phyloP scores from a whole-genome alignment of 805 yeast species.

The Saturnispora galanensis region DNA sequence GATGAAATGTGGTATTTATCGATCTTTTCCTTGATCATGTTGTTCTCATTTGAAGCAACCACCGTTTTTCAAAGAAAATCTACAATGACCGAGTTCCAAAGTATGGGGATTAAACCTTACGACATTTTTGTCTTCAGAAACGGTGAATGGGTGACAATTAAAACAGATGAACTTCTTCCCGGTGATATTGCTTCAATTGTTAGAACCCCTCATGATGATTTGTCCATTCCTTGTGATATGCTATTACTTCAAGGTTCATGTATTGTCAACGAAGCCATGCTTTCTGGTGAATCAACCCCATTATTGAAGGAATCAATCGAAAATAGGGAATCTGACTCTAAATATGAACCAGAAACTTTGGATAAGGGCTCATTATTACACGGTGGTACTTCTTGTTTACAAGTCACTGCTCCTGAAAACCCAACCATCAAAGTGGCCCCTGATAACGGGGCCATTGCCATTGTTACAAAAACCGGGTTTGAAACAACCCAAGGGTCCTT shows the following conservation, averaged over 20 bases:
- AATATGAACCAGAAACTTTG: slow-evolving; percentile 63
- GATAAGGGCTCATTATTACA: slow-evolving; percentile 84
- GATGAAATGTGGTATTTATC: slow-evolving; percentile 97
- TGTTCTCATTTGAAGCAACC: slow-evolving; percentile 86
- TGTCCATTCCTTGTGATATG: slow-evolving; percentile 91
- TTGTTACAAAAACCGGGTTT: slow-evolving; percentile 91
- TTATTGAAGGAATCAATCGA: slow-evolving; percentile 83
- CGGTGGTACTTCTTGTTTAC: slow-evolving; percentile 95
- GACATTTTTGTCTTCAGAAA: slow-evolving; percentile 64
- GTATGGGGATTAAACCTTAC: slow-evolving; percentile 95
- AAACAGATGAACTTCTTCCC: slow-evolving; percentile 73
- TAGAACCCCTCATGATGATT: slow-evolving; percentile 76
- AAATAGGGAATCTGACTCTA: slow-evolving; percentile 66
- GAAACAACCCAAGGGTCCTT: slow-evolving; percentile 97
- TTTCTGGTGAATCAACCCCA: slow-evolving; percentile 97
- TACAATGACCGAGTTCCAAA: slow-evolving; percentile 90
- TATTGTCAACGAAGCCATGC: slow-evolving; percentile 97
- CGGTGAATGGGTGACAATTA: slow-evolving; percentile 55
- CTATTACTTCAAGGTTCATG: slow-evolving; percentile 81
- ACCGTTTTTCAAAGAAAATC: slow-evolving; percentile 92
- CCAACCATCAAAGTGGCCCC: slow-evolving; percentile 56
- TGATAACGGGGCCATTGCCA: slow-evolving; percentile 84
- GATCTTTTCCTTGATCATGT: slow-evolving; percentile 81
- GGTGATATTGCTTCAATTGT: slow-evolving; percentile 84
- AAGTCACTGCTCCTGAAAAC: slow-evolving; percentile 64